Evolutionary conservation across 163 green algal species (phyloP).

Genomic region (Chlamydomonas reinhardtii): DNA sequence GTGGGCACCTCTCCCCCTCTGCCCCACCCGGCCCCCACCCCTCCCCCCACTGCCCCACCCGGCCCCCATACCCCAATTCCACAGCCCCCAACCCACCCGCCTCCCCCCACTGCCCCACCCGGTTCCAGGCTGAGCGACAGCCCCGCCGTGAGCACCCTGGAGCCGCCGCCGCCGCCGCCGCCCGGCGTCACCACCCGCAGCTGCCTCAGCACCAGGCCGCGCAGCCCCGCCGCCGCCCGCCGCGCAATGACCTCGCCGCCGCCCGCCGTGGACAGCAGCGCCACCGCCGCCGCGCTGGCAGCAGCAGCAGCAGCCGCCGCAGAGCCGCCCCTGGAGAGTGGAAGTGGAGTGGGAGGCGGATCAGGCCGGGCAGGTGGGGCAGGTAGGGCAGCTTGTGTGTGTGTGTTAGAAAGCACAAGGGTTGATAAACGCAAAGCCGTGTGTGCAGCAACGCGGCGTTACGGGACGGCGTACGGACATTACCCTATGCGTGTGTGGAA

Average conservation of each 20-base stretch:
- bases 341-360: neutral
- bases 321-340: neutral
- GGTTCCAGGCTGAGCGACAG: slow-evolving; percentile 39
- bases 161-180: neutral
- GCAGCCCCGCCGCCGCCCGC: neutral
- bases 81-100: neutral
- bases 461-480: too few species aligned
- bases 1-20: too few species aligned
- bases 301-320: slow-evolving; percentile 12
- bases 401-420: too few species aligned
- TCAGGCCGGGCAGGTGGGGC: too few species aligned
- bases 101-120: slow-evolving; percentile 16
- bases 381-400: too few species aligned
- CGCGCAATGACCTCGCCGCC: slow-evolving; percentile 20
- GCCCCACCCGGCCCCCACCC: too few species aligned
- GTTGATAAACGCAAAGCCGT: too few species aligned
- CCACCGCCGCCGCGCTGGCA: neutral
- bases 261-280: slow-evolving; percentile 12
- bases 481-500: too few species aligned
- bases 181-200: slow-evolving; percentile 14
- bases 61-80: neutral
- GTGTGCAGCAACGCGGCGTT: too few species aligned
- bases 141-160: slow-evolving; percentile 5
- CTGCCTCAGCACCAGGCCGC: slow-evolving; percentile 32
- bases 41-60: too few species aligned